phyloP scores from a whole-genome alignment of 148 eudicot genomes.

The Tetragonia tetragonoides region DNA sequence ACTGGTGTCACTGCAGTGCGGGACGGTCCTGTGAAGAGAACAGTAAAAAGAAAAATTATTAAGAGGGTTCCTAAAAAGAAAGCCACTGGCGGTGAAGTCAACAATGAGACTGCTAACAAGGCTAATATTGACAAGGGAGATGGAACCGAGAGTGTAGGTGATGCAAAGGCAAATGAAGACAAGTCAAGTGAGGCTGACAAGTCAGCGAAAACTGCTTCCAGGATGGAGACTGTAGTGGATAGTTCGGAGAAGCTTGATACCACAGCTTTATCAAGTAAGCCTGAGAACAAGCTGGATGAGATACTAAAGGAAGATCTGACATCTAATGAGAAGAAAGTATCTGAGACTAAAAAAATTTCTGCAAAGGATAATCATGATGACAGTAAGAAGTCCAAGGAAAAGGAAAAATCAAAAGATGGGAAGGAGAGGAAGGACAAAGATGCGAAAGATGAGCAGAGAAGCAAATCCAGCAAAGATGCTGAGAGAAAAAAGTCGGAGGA shows the following conservation, averaged over 20 bases:
- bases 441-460: constrained; percentile 51
- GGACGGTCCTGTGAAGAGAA: constrained; percentile 45
- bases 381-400: constrained; percentile 44
- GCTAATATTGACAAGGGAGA: constrained; percentile 28
- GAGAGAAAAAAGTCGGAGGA: constrained; percentile 71
- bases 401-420: constrained; percentile 42
- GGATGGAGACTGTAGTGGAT: constrained; percentile 21
- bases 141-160: constrained; percentile 26
- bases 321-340: constrained; percentile 32
- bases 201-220: constrained; percentile 26
- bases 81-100: constrained; percentile 34
- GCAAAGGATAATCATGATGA: constrained; percentile 36
- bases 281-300: constrained; percentile 34
- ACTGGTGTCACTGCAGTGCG: constrained; percentile 34
- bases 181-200: constrained; percentile 25
- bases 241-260: constrained; percentile 33
- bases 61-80: constrained; percentile 71
- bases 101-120: constrained; percentile 35
- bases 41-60: constrained; percentile 68
- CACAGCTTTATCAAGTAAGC: constrained; percentile 29
- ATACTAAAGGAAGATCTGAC: constrained; percentile 37
- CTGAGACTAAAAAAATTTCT: constrained; percentile 35
- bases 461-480: constrained; percentile 49
- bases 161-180: constrained; percentile 22
- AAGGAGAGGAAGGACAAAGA: constrained; percentile 58